phyloP scores from a whole-genome alignment of 805 yeast species.

The Millerozyma acaciae region DNA sequence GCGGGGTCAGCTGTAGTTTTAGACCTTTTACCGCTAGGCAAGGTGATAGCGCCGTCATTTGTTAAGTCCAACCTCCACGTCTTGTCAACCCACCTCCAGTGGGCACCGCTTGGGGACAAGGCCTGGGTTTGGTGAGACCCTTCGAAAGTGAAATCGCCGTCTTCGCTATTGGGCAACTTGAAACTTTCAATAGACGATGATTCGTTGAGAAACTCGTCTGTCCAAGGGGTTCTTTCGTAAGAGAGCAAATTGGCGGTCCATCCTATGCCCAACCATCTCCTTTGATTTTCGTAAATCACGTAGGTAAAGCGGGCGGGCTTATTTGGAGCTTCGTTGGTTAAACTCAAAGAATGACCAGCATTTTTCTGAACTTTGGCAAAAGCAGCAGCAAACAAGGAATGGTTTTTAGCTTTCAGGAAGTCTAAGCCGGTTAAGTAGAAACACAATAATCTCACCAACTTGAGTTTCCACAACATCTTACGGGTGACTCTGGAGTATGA shows the following conservation, averaged over 20 bases:
- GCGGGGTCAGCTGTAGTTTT: constrained; percentile 66
- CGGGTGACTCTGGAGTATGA: constrained; percentile 81
- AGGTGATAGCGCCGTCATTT: constrained; percentile 78
- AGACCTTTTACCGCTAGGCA: constrained; percentile 54
- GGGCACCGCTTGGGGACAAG: constrained; percentile 54
- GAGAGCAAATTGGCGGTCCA: constrained; percentile 92
- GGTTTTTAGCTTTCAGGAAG: constrained; percentile 45
- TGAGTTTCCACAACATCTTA: constrained; percentile 79
- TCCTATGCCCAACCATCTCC: constrained; percentile 97
- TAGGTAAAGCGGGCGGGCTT: constrained; percentile 78
- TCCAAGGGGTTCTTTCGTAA: constrained; percentile 95
- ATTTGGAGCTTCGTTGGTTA: constrained; percentile 14
- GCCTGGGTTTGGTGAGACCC: constrained; percentile 27
- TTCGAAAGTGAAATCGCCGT: constrained; percentile 20
- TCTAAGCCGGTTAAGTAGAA: constrained; percentile 88
- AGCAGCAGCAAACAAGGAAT: constrained; percentile 52
- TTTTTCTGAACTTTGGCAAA: constrained; percentile 48
- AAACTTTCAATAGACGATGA: constrained; percentile 73
- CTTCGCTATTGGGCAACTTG: constrained; percentile 69
- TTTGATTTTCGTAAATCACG: constrained; percentile 89
- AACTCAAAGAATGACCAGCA: constrained; percentile 20
- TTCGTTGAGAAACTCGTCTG: constrained; percentile 91
- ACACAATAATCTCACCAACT: constrained; percentile 61
- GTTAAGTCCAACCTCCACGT: constrained; percentile 89
- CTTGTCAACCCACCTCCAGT: constrained; percentile 94